These are phyloP conservation scores for Collybiopsis confluens DNA, from an alignment of 768 basidiomycete species.

Conservation along the genomic window DNA sequence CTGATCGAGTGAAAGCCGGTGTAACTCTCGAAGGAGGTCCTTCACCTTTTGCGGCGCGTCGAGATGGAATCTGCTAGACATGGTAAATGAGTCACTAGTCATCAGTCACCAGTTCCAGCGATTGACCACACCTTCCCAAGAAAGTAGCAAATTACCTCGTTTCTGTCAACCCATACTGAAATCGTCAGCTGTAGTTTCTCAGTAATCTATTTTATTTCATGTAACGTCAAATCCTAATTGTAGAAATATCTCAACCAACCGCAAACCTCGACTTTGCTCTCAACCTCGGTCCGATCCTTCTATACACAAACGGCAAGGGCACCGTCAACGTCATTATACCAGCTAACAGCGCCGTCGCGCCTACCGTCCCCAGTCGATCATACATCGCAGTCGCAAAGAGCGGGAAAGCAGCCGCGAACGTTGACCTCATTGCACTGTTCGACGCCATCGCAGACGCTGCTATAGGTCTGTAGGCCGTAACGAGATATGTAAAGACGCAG, in stretches of 20 bases:
- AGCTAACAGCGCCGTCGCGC: constrained; percentile 47
- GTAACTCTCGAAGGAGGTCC: background rate
- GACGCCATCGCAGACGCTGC: constrained; percentile 66
- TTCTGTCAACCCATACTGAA: too few relatives aligned
- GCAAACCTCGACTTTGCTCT: constrained; percentile 5
- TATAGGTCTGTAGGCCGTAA: constrained; percentile 64
- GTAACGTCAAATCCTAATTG: background rate
- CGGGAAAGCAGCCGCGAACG: constrained; percentile 62
- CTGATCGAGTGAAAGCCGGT: background rate
- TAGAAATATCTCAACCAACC: background rate
- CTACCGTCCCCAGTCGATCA: constrained; percentile 55
- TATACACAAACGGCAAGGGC: constrained; percentile 2
- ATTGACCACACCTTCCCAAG: too few relatives aligned
- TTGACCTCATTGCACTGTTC: constrained; percentile 58
- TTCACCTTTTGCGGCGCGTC: background rate
- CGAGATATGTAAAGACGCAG: constrained; percentile 66
- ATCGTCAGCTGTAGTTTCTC: too few relatives aligned
- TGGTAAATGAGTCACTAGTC: too few relatives aligned
- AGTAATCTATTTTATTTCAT: background rate
- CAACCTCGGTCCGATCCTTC: constrained; percentile 5
- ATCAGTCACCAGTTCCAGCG: too few relatives aligned
- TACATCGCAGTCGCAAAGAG: constrained; percentile 69
- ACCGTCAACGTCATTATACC: constrained; percentile 3
- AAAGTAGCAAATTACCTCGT: too few relatives aligned
- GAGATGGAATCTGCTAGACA: background rate